Base-by-base conservation (phyloP, 306 rosid species). In the Corylus americana region DNA sequence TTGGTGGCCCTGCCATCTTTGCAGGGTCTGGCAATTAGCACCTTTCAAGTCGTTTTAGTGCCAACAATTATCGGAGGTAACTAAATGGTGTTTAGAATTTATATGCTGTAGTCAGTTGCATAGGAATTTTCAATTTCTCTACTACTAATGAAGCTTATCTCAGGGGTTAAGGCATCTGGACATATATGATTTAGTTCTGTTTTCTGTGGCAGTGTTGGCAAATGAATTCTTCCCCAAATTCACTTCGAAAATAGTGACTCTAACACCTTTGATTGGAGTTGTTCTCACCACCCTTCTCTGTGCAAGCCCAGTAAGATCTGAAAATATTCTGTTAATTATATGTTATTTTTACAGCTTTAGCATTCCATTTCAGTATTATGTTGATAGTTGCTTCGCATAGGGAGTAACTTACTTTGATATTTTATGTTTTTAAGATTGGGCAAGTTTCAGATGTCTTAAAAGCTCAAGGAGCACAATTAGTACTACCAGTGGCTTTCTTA, bases 41-140 rank as follows among this genome's bases (percentile, higher is more conserved):
- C 98, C 78, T 92, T 95, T 88, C 98, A 95, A 87, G 98, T 95
- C 85, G 98, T 95, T 79, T 83, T 95, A 85, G 85, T 95, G 78
- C 98, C 98, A 78, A 92, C 96, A 16, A 9, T 90, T 54, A 77
- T 95, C 73, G 98, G 98, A 90, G 98, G 98, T 95, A 89, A 86
- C 83, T 81, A 37, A 76, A 75, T 83, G 82, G 74, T 71, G 82
- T 73, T 55, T 58, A 78, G n/a, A 55, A 16, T 68, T 57, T 70
- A 39, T 53, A 27, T 54, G 6, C 66, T 42, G 22, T 61, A 64
- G 49, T 81, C 73, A 29, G 72, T 76, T 74, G 74, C 63, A 49
- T 53, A 37, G 22, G 48, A 71, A 71, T 57, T 79, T 39, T 17
- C 18, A 25, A 55, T 31, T 74, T 54, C 12, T 39, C 22, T 68